These are phyloP conservation scores for Arctium minus DNA, from an alignment of 129 eudicot genomes.

Conservation along the genomic window DNA sequence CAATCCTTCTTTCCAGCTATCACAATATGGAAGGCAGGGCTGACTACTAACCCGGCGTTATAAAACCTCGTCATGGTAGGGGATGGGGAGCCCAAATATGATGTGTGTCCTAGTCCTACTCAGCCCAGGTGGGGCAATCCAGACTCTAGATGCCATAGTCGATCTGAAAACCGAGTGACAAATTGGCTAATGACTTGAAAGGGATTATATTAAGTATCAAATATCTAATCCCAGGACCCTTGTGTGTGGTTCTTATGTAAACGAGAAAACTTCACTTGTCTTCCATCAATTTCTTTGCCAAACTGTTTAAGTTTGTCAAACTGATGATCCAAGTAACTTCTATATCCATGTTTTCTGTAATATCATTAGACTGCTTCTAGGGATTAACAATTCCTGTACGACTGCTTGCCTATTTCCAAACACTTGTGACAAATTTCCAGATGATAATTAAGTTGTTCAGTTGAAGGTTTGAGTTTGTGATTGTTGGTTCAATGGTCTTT, in stretches of 20 bases:
- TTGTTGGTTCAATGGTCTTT: neutral
- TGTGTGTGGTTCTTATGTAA: constrained; percentile 3
- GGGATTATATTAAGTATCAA: neutral
- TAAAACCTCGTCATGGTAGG: neutral
- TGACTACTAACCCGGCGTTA: neutral
- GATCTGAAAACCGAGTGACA: neutral
- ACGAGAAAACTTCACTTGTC: neutral
- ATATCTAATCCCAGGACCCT: neutral
- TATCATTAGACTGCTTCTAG: constrained; percentile 1
- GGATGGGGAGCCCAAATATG: neutral
- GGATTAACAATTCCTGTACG: neutral
- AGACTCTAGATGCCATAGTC: neutral
- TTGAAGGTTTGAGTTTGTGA: neutral
- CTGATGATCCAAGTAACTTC: neutral
- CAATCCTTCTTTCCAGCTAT: neutral
- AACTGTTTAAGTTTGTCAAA: neutral
- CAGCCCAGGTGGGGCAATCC: neutral
- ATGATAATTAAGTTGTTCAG: neutral
- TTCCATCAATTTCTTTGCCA: neutral
- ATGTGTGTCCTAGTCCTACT: neutral
- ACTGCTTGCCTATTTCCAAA: constrained; percentile 1
- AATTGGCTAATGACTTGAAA: neutral
- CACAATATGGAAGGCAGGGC: neutral
- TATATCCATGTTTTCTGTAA: neutral
- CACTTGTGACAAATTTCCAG: neutral